phyloP scores from a whole-genome alignment of 2,329 filamentous ascomycete genomes.

The Decorospora gaudefroyi region DNA sequence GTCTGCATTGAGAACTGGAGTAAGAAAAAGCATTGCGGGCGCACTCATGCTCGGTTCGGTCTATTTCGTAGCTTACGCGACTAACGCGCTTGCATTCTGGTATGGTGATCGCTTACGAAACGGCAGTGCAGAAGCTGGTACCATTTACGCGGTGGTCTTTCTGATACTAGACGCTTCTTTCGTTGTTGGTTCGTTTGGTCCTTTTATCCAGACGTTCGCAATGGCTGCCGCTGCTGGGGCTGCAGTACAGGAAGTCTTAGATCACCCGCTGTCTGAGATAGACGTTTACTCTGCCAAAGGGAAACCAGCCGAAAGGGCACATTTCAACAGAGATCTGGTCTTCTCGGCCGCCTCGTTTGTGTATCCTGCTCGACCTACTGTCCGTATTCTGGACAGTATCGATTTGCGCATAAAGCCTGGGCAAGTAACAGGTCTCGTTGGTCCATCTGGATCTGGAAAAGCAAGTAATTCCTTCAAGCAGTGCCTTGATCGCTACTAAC shows the following conservation, averaged over 20 bases:
- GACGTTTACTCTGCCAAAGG: conserved; percentile 46
- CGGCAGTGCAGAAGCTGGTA: conserved; percentile 51
- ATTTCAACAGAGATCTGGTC: conserved; percentile 40
- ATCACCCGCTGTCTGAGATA: conserved; percentile 48
- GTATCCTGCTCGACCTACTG: conserved; percentile 52
- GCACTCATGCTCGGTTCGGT: conserved; percentile 51
- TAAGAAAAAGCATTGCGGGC: conserved; percentile 49
- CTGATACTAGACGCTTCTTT: conserved; percentile 67
- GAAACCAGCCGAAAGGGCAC: conserved; percentile 17
- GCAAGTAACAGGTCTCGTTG: conserved; percentile 53
- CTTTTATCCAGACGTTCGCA: conserved; percentile 62
- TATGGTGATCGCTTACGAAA: conserved; percentile 45
- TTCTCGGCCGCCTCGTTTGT: conserved; percentile 50
- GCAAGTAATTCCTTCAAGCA: background rate
- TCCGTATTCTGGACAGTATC: conserved; percentile 48
- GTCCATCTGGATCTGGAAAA: conserved; percentile 48
- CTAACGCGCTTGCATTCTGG: conserved; percentile 55
- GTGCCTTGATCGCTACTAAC: conserved; percentile 1
- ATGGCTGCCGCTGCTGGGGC: conserved; percentile 58
- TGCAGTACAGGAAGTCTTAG: conserved; percentile 52
- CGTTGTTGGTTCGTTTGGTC: conserved; percentile 65
- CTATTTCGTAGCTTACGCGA: conserved; percentile 53
- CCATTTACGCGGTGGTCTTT: conserved; percentile 67
- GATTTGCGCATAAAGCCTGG: conserved; percentile 46
- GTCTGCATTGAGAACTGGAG: conserved; percentile 43